phyloP scores from a whole-genome alignment of 495 filamentous ascomycete genomes.

The Neurospora sublineolata region DNA sequence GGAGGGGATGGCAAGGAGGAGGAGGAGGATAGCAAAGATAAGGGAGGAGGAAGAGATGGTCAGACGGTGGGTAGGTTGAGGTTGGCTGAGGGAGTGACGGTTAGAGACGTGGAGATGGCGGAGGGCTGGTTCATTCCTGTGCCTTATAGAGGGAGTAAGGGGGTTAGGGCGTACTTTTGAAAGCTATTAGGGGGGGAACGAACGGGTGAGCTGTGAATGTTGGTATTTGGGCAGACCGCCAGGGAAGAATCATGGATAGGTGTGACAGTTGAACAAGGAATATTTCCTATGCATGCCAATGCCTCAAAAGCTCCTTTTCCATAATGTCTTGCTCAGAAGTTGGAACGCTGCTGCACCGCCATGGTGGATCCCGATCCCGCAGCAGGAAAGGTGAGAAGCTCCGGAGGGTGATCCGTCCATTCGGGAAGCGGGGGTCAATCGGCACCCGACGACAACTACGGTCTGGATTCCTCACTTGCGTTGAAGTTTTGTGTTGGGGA shows the following conservation, averaged over 20 bases:
- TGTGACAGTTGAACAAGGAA: neutral
- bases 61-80: slow-evolving; percentile 1
- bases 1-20: neutral
- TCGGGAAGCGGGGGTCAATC: no score
- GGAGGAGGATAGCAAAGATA: neutral
- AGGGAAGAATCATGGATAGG: neutral
- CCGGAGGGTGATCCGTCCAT: no score
- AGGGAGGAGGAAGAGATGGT: neutral
- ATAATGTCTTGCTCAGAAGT: neutral
- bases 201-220: neutral
- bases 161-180: neutral
- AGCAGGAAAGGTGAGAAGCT: no score
- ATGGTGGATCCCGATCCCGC: neutral
- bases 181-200: neutral
- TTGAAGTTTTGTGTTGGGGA: no score
- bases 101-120: slow-evolving; percentile 10
- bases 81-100: slow-evolving; percentile 7
- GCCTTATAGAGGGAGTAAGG: neutral
- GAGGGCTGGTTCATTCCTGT: slow-evolving; percentile 15
- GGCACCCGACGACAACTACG: no score
- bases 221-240: no score
- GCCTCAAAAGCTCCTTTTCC: neutral
- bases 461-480: no score
- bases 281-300: neutral
- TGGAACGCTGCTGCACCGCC: neutral